Evolutionary conservation across 2,329 filamentous ascomycete species (phyloP).

Genomic region (Diaporthe longicolla): DNA sequence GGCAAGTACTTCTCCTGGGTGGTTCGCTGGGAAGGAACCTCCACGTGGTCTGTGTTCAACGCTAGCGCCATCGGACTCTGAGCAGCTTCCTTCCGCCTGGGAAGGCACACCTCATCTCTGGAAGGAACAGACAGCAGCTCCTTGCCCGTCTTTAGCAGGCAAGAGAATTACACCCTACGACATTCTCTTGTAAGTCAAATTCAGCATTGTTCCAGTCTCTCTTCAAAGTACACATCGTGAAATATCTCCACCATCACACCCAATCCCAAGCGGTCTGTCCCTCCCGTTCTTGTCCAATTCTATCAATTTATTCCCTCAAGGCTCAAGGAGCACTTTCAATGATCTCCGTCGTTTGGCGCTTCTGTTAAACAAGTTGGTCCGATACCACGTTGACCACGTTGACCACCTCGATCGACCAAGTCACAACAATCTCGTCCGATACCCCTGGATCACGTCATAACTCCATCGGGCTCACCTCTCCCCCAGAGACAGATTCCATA

Average conservation of each 20-base stretch:
- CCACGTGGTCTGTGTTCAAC: conserved; percentile 5
- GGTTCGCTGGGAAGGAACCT: not conserved
- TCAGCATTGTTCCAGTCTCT: too few relatives aligned
- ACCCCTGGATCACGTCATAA: too few relatives aligned
- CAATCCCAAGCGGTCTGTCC: not conserved
- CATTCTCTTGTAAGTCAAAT: not conserved
- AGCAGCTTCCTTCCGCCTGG: not conserved
- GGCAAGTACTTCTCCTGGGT: not conserved
- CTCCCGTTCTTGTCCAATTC: too few relatives aligned
- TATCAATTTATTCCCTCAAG: not conserved
- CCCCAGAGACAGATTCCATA: not conserved
- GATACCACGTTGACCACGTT: not conserved
- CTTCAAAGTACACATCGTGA: not conserved
- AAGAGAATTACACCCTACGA: not conserved
- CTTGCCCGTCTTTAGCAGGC: not conserved
- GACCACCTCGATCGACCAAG: not conserved
- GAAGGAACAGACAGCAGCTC: conserved; percentile 6
- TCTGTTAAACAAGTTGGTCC: not conserved
- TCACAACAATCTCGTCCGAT: too few relatives aligned
- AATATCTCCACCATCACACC: not conserved
- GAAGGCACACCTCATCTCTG: conserved; percentile 12
- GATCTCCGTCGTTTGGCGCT: not conserved
- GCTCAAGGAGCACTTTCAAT: not conserved
- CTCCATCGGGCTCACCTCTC: not conserved
- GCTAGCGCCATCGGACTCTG: not conserved